phyloP scores from a whole-genome alignment of 192 early-diverging fungal genomes.

The Coemansia sp. region DNA sequence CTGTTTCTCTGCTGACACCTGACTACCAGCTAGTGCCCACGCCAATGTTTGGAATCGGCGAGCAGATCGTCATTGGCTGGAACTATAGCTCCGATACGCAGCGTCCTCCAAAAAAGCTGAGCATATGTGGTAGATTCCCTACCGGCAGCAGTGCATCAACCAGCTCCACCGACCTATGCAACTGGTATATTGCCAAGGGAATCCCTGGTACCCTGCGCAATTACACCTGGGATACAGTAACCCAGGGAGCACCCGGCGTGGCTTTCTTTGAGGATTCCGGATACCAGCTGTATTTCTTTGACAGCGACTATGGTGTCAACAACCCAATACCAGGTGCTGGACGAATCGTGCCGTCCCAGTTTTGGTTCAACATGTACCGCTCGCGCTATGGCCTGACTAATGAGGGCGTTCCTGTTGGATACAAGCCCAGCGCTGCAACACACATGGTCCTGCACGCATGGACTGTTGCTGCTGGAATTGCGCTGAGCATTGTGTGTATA shows the following conservation, averaged over 20 bases:
- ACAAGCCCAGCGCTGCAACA: constrained; percentile 36
- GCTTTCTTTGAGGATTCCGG: constrained; percentile 36
- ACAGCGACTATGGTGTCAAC: constrained; percentile 41
- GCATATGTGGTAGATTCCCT: constrained; percentile 49
- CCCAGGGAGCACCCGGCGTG: constrained; percentile 27
- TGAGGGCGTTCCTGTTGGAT: constrained; percentile 43
- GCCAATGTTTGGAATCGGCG: constrained; percentile 50
- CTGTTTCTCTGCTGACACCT: constrained; percentile 33
- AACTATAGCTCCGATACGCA: constrained; percentile 30
- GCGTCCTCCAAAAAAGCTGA: constrained; percentile 36
- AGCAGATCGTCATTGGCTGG: constrained; percentile 42
- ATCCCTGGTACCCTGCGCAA: constrained; percentile 34
- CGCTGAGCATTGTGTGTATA: constrained; percentile 18
- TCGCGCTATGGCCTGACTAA: constrained; percentile 47
- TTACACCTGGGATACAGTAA: constrained; percentile 47
- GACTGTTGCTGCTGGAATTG: constrained; percentile 13
- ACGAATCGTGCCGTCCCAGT: constrained; percentile 26
- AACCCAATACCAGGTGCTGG: constrained; percentile 36
- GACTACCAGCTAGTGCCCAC: constrained; percentile 29
- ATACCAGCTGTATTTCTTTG: constrained; percentile 44
- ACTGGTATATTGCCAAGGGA: constrained; percentile 50
- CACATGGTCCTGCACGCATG: constrained; percentile 14
- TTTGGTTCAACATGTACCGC: constrained; percentile 50
- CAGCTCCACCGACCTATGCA: constrained; percentile 17
- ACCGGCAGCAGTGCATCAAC: constrained; percentile 21